Evolutionary conservation across 371 early-diverging fungal genomes (phyloP).

Genomic region (Zopfochytrium polystomum): DNA sequence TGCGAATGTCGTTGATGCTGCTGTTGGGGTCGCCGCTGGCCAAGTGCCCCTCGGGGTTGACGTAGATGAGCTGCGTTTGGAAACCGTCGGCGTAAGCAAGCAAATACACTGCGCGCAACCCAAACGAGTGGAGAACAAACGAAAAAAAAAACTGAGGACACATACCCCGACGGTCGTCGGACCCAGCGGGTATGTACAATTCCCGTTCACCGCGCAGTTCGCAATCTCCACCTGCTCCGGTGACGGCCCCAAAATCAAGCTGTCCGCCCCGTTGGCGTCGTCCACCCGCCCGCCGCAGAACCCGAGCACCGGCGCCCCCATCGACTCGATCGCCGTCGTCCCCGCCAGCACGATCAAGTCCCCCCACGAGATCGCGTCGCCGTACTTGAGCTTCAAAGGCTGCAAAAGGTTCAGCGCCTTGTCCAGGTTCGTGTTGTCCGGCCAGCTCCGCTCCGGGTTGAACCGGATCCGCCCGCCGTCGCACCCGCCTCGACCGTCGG

Average conservation of each 20-base stretch:
- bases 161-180: constrained; percentile 15
- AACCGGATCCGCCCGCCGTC: constrained; percentile 77
- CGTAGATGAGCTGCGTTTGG: constrained; percentile 45
- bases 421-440: constrained; percentile 80
- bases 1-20: constrained; percentile 44
- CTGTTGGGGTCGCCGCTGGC: constrained; percentile 44
- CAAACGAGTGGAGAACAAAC: neutral
- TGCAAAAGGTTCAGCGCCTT: constrained; percentile 73
- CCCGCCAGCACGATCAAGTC: constrained; percentile 92
- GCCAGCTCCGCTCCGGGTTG: constrained; percentile 67
- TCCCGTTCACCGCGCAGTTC: constrained; percentile 17
- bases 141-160: neutral
- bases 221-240: constrained; percentile 27
- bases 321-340: constrained; percentile 78
- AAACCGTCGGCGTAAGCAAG: too few relatives aligned
- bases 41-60: constrained; percentile 43
- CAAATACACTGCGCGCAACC: neutral
- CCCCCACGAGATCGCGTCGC: constrained; percentile 71
- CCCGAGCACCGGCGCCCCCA: constrained; percentile 39
- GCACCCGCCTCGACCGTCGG: constrained; percentile 66
- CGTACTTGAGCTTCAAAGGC: constrained; percentile 77
- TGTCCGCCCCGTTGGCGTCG: constrained; percentile 76
- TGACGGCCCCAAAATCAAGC: constrained; percentile 40
- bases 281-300: constrained; percentile 63
- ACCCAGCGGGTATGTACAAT: constrained; percentile 24